Base-by-base conservation (phyloP, 2,329 filamentous ascomycete genomes). In the Myriosclerotinia duriaeana region DNA sequence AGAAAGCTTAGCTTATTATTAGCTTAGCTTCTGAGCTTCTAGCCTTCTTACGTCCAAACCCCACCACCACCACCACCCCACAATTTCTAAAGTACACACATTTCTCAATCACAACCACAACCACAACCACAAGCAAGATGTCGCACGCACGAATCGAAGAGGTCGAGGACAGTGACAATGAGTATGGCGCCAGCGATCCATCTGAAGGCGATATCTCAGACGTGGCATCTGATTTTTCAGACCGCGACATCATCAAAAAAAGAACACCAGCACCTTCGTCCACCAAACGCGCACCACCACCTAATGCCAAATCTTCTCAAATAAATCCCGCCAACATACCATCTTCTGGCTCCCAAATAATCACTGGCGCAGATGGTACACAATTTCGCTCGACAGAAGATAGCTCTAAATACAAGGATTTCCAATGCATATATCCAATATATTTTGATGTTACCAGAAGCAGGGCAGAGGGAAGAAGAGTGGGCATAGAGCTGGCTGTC, bases 81-180 rank as follows among this genome's bases (percentile, higher is more conserved):
- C 63, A 42, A 36, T n/a, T 46, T n/a, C 17, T 40, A 44, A 46
- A 34, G 26, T 50, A 46, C 34, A 58, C 42, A 38, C n/a, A 50
- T 26, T 53, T 30, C 42, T 63, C 52, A 58, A 48, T 63, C 22
- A 22, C 53, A 61, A 53, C 46, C 63, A 44, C 60, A 63, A 34
- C 30, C 5, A 6, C 26, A 34, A 26, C 61, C 38, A 64, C 64
- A 69, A 64, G 63, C 60, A 68, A 71, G 80, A 95, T 96, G 92
- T 91, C 92, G 54, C 89, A 95, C 81, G 87, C 93, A 68, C 89
- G 89, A 69, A 89, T 98, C 78, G 95, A 99, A 84, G 95, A 98
- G 79, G 89, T 97, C 70, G 92, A 89, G 68, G 92, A 96, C 82
- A 88, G 85, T 78, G 90, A 92, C 48, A 55, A 53, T 42, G 58